Evolutionary conservation across 2,329 filamentous ascomycete genomes (phyloP).

Genomic region (Colletotrichum chrysophilum): DNA sequence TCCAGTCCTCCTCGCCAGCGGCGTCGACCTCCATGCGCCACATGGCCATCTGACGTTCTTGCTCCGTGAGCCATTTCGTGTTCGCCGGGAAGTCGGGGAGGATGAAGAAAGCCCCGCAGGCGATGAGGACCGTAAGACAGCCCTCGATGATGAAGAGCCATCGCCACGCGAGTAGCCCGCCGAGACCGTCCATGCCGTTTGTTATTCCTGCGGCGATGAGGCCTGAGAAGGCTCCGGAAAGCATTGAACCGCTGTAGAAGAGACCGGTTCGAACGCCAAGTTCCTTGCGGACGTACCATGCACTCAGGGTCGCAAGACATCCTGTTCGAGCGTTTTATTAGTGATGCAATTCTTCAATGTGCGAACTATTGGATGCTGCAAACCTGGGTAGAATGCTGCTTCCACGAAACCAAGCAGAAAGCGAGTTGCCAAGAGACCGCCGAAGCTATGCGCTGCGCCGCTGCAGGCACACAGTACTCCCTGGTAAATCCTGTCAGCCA

Average conservation of each 20-base stretch:
- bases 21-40: slow-evolving; percentile 25
- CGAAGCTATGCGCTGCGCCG: slow-evolving; percentile 4
- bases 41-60: slow-evolving; percentile 25
- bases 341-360: not conserved
- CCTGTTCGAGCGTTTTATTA: not conserved
- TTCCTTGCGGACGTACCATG: slow-evolving; percentile 16
- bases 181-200: slow-evolving; percentile 13
- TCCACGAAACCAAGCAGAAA: slow-evolving; percentile 20
- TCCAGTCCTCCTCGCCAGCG: slow-evolving; percentile 27
- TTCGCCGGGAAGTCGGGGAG: slow-evolving; percentile 35
- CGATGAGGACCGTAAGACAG: slow-evolving; percentile 42
- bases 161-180: slow-evolving; percentile 45
- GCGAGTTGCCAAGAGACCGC: slow-evolving; percentile 8
- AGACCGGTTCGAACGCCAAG: slow-evolving; percentile 13
- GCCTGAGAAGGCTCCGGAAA: slow-evolving; percentile 27
- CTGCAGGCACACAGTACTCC: slow-evolving; percentile 19
- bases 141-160: slow-evolving; percentile 54
- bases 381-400: slow-evolving; percentile 31
- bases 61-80: slow-evolving; percentile 38
- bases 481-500: not conserved
- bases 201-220: slow-evolving; percentile 25
- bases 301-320: slow-evolving; percentile 12
- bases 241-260: slow-evolving; percentile 23
- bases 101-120: slow-evolving; percentile 36
- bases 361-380: slow-evolving; percentile 14